These are phyloP conservation scores for Cyclotella atomus DNA, from an alignment of 108 stramenopile species.

Conservation along the genomic window DNA sequence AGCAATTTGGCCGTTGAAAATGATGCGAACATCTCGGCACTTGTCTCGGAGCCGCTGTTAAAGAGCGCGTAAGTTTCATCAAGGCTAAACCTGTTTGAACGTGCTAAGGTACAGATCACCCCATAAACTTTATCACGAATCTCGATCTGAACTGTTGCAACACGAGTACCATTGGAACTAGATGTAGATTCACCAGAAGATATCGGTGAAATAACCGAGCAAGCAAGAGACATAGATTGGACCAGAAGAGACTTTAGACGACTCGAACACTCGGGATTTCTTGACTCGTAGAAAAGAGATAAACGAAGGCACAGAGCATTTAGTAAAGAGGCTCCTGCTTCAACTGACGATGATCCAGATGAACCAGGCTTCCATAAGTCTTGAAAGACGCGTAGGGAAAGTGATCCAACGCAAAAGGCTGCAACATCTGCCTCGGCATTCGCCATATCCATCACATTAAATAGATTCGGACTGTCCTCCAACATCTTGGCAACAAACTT, in stretches of 20 bases:
- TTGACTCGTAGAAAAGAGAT: slow-evolving; percentile 50
- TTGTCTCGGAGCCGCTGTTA: slow-evolving; percentile 30
- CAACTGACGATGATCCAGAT: slow-evolving; percentile 39
- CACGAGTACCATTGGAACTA: slow-evolving; percentile 34
- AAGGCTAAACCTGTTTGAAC: slow-evolving; percentile 49
- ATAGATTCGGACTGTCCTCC: slow-evolving; percentile 61
- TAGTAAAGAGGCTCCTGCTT: slow-evolving; percentile 65
- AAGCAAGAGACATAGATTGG: slow-evolving; percentile 45
- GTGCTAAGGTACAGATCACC: slow-evolving; percentile 61
- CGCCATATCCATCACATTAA: slow-evolving; percentile 34
- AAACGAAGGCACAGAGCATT: slow-evolving; percentile 64
- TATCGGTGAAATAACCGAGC: slow-evolving; percentile 47
- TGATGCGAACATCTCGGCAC: slow-evolving; percentile 26
- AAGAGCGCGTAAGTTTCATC: slow-evolving; percentile 35
- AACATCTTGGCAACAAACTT: slow-evolving; percentile 60
- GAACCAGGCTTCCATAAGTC: slow-evolving; percentile 44
- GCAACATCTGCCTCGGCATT: slow-evolving; percentile 30
- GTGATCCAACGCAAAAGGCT: slow-evolving; percentile 45
- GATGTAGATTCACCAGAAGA: slow-evolving; percentile 46
- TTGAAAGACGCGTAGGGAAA: slow-evolving; percentile 36
- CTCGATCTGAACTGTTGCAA: slow-evolving; percentile 38
- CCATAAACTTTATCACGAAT: slow-evolving; percentile 80
- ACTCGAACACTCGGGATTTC: slow-evolving; percentile 10
- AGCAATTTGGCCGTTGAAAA: slow-evolving; percentile 65
- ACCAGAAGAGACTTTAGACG: slow-evolving; percentile 42